Evolutionary conservation across 1,139 yeast species (phyloP).

Genomic region (Geotrichum australiense): DNA sequence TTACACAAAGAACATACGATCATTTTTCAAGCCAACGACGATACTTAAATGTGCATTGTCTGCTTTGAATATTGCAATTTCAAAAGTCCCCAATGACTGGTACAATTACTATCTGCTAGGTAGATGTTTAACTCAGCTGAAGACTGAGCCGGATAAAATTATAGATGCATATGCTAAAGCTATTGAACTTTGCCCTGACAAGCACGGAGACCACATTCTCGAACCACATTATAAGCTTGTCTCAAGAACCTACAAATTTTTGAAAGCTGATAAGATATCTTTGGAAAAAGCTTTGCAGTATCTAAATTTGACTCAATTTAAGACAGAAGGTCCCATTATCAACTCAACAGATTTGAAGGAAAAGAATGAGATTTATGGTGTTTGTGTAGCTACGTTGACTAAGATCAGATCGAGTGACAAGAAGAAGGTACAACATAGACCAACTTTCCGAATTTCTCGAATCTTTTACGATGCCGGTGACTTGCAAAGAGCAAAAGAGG

Average conservation of each 20-base stretch:
- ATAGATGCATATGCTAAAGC: constrained; percentile 27
- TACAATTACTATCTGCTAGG: constrained; percentile 50
- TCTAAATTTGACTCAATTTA: constrained; percentile 32
- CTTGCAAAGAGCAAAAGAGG: constrained; percentile 49
- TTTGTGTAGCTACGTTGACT: constrained; percentile 35
- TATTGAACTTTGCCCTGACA: constrained; percentile 36
- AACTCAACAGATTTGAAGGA: constrained; percentile 11
- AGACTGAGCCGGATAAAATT: constrained; percentile 23
- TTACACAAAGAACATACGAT: constrained; percentile 27
- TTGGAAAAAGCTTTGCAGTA: constrained; percentile 37
- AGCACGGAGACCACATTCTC: constrained; percentile 44
- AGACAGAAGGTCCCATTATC: constrained; percentile 19
- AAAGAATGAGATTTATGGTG: constrained; percentile 23
- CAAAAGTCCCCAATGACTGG: constrained; percentile 51
- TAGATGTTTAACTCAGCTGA: constrained; percentile 49
- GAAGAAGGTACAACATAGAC: constrained; percentile 89
- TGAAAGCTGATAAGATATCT: constrained; percentile 35
- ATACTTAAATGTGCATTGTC: constrained; percentile 27
- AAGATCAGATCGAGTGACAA: constrained; percentile 55
- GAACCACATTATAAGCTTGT: constrained; percentile 72
- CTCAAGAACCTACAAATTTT: constrained; percentile 53
- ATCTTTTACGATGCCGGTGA: constrained; percentile 55
- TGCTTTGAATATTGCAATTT: constrained; percentile 27
- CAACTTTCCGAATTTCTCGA: constrained; percentile 65
- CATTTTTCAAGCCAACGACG: constrained; percentile 22